phyloP scores from a whole-genome alignment of 768 basidiomycete species.

The Hypholoma sublateritium region DNA sequence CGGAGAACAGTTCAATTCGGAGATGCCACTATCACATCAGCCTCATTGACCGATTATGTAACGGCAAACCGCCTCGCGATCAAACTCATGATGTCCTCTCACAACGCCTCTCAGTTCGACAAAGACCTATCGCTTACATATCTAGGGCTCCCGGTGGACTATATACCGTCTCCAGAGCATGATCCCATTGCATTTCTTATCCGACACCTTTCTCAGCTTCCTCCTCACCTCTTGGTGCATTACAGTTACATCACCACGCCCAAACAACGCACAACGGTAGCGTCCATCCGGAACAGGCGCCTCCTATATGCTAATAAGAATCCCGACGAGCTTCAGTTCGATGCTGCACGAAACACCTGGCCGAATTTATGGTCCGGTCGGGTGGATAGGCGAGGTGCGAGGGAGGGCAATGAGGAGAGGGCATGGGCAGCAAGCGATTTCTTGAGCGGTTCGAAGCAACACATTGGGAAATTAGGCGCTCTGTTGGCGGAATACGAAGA shows the following conservation, averaged over 20 bases:
- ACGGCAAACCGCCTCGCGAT: not conserved
- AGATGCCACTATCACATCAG: not conserved
- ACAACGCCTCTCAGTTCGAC: conserved; percentile 27
- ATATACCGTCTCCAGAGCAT: conserved; percentile 56
- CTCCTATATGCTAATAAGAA: conserved; percentile 56
- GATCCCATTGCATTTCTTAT: conserved; percentile 65
- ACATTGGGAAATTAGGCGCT: conserved; percentile 68
- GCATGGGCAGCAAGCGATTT: conserved; percentile 68
- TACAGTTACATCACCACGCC: conserved; percentile 53
- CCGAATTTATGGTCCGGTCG: conserved; percentile 66
- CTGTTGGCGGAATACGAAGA: conserved; percentile 76
- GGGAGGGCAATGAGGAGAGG: conserved; percentile 65
- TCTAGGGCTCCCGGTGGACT: conserved; percentile 58
- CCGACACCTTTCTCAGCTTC: conserved; percentile 58
- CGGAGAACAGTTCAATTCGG: too few relatives aligned
- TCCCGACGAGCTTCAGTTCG: conserved; percentile 57
- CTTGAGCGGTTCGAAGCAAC: conserved; percentile 51
- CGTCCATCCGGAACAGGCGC: conserved; percentile 71
- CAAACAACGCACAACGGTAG: conserved; percentile 62
- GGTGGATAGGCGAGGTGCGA: conserved; percentile 40
- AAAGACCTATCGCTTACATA: conserved; percentile 37
- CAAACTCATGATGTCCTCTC: not conserved
- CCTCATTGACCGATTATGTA: not conserved
- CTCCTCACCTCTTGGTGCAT: conserved; percentile 56
- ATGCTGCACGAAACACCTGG: conserved; percentile 57